These are phyloP conservation scores for Sugiyamaella mastotermitis DNA, from an alignment of 805 yeast genomes.

Conservation along the genomic window DNA sequence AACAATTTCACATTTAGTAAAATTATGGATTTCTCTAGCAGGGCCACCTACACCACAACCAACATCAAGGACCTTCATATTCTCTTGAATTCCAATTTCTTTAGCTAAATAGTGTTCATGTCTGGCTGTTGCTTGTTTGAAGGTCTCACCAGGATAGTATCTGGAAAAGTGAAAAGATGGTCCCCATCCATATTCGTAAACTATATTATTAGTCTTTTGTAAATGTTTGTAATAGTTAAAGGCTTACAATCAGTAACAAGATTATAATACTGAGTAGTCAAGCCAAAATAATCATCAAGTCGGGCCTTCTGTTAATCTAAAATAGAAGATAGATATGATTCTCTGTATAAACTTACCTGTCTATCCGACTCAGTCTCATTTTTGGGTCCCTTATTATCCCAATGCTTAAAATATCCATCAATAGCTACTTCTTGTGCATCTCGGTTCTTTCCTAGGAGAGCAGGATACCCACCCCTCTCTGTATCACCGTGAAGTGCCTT, in stretches of 20 bases:
- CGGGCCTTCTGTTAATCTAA: conserved; percentile 35
- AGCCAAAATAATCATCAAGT: conserved; percentile 77
- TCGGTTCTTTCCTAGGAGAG: conserved; percentile 70
- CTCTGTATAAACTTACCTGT: conserved; percentile 20
- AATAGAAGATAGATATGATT: not conserved
- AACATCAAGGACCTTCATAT: conserved; percentile 88
- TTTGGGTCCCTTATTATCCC: conserved; percentile 81
- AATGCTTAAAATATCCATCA: conserved; percentile 88
- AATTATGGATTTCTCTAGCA: conserved; percentile 90
- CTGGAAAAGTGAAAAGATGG: conserved; percentile 95
- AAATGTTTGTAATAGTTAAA: no score
- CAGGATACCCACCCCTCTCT: conserved; percentile 63
- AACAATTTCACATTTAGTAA: conserved; percentile 78
- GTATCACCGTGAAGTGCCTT: conserved; percentile 79
- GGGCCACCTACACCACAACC: conserved; percentile 99
- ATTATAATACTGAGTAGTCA: conserved; percentile 94
- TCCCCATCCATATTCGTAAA: conserved; percentile 99
- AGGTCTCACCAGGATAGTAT: conserved; percentile 88
- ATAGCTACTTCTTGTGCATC: conserved; percentile 78
- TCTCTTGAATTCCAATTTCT: conserved; percentile 71
- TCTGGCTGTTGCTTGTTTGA: conserved; percentile 85
- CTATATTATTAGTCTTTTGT: no score
- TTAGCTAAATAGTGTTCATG: conserved; percentile 94
- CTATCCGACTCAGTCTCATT: conserved; percentile 56
- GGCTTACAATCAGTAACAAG: conserved; percentile 95